phyloP scores from a whole-genome alignment of 345 rosid genomes.

The Salix viminalis region DNA sequence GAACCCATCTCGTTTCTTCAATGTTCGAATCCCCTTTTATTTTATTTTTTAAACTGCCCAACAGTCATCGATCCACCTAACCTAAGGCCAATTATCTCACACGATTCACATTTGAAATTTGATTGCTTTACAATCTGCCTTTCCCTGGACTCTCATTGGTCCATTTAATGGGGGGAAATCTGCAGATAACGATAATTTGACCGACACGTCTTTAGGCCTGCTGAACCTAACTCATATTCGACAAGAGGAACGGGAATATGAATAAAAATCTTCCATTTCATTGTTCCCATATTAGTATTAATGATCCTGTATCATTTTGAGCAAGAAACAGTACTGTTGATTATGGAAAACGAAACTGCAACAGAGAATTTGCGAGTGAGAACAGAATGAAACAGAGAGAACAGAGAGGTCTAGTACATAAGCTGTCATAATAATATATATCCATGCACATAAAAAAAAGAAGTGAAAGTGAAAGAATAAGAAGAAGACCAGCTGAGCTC shows the following conservation, averaged over 20 bases:
- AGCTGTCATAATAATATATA: not conserved
- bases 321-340: not conserved
- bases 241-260: not conserved
- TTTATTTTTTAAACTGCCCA: not conserved
- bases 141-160: not conserved
- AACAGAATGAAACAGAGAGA: not conserved
- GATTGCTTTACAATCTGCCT: not conserved
- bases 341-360: not conserved
- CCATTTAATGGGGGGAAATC: not conserved
- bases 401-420: not conserved
- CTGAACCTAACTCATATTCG: not conserved
- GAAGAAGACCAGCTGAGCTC: conserved; percentile 56
- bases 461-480: conserved; percentile 18
- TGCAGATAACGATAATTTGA: not conserved
- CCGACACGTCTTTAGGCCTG: not conserved
- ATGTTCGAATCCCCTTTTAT: not conserved
- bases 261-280: not conserved
- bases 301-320: not conserved
- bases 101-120: not conserved
- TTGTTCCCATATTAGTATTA: not conserved
- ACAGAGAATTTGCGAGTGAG: not conserved
- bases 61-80: not conserved
- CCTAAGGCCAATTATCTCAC: not conserved
- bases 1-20: not conserved
- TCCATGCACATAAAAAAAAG: conserved; percentile 22